Percentiles rank a stretch among this genome's conserved stretches.
These are phyloP conservation scores for Quercus wislizeni DNA, from an alignment of 306 rosid genomes.

Conservation along the genomic window DNA sequence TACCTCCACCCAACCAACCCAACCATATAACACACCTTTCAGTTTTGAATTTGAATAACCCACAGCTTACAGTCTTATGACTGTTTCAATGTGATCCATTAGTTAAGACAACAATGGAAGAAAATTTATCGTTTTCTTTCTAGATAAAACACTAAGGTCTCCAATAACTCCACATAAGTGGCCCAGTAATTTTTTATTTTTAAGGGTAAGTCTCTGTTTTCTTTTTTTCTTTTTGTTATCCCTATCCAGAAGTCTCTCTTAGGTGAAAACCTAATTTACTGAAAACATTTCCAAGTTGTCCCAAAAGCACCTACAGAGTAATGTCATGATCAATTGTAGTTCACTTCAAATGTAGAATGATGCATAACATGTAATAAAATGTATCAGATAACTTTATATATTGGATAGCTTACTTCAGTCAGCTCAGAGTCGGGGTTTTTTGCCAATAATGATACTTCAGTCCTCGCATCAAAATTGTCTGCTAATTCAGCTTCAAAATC, in stretches of 20 bases:
- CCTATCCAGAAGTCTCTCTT: neutral
- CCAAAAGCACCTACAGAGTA: neutral
- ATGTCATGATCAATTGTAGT: too few relatives aligned
- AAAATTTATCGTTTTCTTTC: too few relatives aligned
- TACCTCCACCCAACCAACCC: neutral
- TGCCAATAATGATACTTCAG: conserved; percentile 74
- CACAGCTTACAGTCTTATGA: neutral
- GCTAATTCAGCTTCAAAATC: conserved; percentile 94
- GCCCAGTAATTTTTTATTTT: neutral
- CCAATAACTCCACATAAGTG: neutral
- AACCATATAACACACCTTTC: neutral
- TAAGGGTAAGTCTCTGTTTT: neutral
- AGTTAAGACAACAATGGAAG: neutral
- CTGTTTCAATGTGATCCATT: neutral
- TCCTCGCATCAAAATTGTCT: conserved; percentile 68
- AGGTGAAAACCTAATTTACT: neutral
- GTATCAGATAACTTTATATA: conserved; percentile 5
- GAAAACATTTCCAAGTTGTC: neutral
- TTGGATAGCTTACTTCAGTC: conserved; percentile 60
- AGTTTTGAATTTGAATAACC: neutral
- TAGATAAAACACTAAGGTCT: too few relatives aligned
- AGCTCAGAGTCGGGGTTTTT: conserved; percentile 76
- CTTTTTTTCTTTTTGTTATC: neutral
- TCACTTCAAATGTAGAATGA: too few relatives aligned
- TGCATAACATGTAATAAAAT: neutral